Evolutionary conservation across 2,329 filamentous ascomycete species (phyloP).

Genomic region (Didymella exigua): DNA sequence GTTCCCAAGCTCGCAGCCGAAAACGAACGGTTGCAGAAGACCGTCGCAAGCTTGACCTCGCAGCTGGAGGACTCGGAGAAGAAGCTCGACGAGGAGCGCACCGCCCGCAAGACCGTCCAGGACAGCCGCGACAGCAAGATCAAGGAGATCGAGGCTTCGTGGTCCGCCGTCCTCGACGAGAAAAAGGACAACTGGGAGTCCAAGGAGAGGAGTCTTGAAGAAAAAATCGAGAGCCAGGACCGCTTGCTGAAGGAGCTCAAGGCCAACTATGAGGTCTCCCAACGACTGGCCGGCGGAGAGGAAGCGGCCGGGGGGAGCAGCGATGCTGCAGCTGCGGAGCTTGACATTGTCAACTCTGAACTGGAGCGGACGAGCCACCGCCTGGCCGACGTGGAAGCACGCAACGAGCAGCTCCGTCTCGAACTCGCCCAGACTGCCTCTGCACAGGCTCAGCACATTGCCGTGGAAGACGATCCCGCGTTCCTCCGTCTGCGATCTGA

Average conservation of each 20-base stretch:
- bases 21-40: constrained; percentile 84
- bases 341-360: constrained; percentile 92
- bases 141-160: constrained; percentile 88
- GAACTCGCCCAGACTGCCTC: constrained; percentile 90
- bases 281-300: constrained; percentile 78
- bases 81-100: constrained; percentile 77
- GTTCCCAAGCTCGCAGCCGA: constrained; percentile 87
- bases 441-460: constrained; percentile 63
- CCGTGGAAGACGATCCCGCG: constrained; percentile 84
- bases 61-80: constrained; percentile 85
- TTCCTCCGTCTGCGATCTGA: constrained; percentile 90
- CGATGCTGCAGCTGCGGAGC: constrained; percentile 81
- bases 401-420: constrained; percentile 90
- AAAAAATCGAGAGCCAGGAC: constrained; percentile 94
- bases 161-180: constrained; percentile 87
- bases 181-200: constrained; percentile 96
- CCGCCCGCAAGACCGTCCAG: constrained; percentile 75
- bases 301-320: constrained; percentile 62
- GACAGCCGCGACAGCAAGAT: constrained; percentile 77
- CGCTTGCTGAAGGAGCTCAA: constrained; percentile 91
- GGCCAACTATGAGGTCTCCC: constrained; percentile 94
- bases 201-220: constrained; percentile 87
- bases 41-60: constrained; percentile 72
- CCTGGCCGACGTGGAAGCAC: constrained; percentile 86
- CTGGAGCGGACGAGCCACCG: constrained; percentile 86